A percentile compares a stretch with the other conserved stretches of the same genome.
Conservation (phyloP, 768 basidiomycete species). For the Hypholoma sublateritium region DNA sequence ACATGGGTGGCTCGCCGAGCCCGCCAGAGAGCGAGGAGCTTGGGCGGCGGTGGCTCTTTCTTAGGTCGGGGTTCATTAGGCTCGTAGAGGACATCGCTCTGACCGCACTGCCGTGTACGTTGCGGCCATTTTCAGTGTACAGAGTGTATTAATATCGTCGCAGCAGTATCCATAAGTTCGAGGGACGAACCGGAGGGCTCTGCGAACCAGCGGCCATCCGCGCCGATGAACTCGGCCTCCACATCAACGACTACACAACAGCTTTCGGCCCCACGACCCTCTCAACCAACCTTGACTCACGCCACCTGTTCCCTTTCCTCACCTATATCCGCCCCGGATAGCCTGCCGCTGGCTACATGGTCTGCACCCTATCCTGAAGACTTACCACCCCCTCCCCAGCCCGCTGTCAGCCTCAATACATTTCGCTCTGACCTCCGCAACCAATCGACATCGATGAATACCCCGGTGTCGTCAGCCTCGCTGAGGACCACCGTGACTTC, state of each 20-base stretch:
- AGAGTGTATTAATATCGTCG: no score
- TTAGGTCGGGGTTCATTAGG: conserved; percentile 33
- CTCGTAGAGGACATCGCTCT: conserved; percentile 34
- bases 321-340: not conserved
- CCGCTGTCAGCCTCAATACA: no score
- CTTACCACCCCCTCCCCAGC: not conserved
- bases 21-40: conserved; percentile 35
- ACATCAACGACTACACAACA: conserved; percentile 12
- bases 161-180: not conserved
- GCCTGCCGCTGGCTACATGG: not conserved
- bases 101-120: not conserved
- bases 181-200: not conserved
- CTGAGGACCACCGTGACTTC: not conserved
- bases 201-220: conserved; percentile 7
- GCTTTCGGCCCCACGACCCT: conserved; percentile 2
- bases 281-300: not conserved
- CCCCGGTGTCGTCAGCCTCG: not conserved
- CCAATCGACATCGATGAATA: not conserved
- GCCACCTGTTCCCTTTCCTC: not conserved
- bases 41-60: conserved; percentile 40
- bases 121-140: not conserved
- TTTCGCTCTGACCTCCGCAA: not conserved
- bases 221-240: conserved; percentile 6
- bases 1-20: conserved; percentile 32
- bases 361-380: not conserved